Base-by-base conservation (phyloP, 495 filamentous ascomycete genomes). In the Apiosordaria backusii region DNA sequence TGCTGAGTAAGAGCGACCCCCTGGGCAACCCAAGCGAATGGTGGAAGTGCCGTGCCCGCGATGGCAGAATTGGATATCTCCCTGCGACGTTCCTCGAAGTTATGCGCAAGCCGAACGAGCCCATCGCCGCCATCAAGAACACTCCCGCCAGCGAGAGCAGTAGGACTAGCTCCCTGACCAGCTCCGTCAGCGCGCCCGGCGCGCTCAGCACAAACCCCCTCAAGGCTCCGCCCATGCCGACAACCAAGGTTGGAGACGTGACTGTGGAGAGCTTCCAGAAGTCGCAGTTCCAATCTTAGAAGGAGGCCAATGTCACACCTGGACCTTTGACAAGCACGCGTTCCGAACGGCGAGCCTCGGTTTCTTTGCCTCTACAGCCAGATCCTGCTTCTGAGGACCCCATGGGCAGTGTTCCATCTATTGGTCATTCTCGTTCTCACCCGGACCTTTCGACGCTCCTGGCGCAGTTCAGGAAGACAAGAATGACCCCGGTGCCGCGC, bases 1-100 rank as follows among this genome's bases (percentile, higher is more conserved):
- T 99, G 5, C 83, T 99, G 60, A 89, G 89, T 79, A 97, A 97
- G 81, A 88, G 86, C 10, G 95, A 99, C 74, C 94, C 95, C 1
- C 85, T 92, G 77, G 96, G 96, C 58, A 91, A 97, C 70, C 88
- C 92, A 15, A 90, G 87, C 61, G 93, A 98, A 74, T 99, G 95
- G 95, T 99, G 95, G 95, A 87, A 90, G 65, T 99, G 95, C 78
- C 84, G 95, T 64, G 90, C 93, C n/a, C 83, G 96, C 59, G 93
- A 98, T 74, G 92, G 92, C 19, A 82, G 92, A 21, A 88, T 97
- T 58, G 95, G 95, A 2, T 99, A 97, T 73, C 83, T 99, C 13
- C 95, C 95, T 5, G 84, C 88, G 3, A 89, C 90, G 0, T 99
- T 97, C 78, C 83, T 99, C 60, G 93, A 97, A 79, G 84, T 87